Evolutionary conservation across 352 stramenopile species (phyloP), one percentile per base, ranked within the genome.

Genomic region (Elongisporangium anandrum): DNA sequence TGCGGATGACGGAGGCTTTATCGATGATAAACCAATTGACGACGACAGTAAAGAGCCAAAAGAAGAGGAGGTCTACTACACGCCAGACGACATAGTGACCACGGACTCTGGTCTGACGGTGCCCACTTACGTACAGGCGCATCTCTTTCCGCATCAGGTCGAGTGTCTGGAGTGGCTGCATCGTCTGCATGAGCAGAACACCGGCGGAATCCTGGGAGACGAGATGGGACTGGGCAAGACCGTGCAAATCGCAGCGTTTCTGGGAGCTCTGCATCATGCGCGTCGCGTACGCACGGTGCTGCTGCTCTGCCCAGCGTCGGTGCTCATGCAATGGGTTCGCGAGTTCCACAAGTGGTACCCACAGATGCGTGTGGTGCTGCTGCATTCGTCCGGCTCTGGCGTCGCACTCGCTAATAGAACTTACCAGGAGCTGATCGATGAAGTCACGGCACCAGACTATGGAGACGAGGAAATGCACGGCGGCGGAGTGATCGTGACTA

Each of bases 171-270:
- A 97, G 58, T 99, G 97, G 97, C 88, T 99, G 66, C 98, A 97
- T 68, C 80, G 97, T 56, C 81, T 99, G 16, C 94, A 99, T 72
- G 81, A 90, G 68, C 88, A 98, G 77, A 95, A 97, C 61, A 95
- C 92, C 17, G 97, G 97, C n/a, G 97, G 97, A 6, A 98, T 99
- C 59, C 61, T 99, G 9, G 94, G 89, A 12, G 95, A 98, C 66
- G 93, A 98, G 51, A 98, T 99, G 95, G 92, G 92, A 13, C 74
- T 98, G 13, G 96, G 97, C n/a, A 99, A 99, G 79, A 99, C 97
- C 3, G 86, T 99, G 10, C 95, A 99, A 60, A 80, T 97, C 26
- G 77, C 82, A 16, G 73, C 86, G n/a, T 95, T 94, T 64, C 60
- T 96, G 9, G 87, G 85, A 7, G 85, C 80, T 17, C 73, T 96